Evolutionary conservation across 768 basidiomycete species (phyloP), one percentile per base, ranked within the genome.

Genomic region (Pulveroboletus sp.): DNA sequence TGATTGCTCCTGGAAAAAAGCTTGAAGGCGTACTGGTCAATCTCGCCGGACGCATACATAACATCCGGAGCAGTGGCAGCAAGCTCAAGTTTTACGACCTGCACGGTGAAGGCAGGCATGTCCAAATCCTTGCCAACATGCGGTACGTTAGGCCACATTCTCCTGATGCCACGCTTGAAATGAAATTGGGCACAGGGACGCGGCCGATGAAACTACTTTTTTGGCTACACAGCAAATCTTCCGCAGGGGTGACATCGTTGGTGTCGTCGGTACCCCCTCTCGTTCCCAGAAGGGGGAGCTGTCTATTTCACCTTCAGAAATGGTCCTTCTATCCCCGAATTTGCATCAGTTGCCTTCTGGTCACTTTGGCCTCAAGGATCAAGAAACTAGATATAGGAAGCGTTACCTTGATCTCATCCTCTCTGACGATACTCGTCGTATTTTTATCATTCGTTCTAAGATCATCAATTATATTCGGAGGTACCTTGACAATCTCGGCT

Each of bases 391-490:
- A 39, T 97, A 97, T 77, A 81, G 96, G 71, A 98, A 97, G 85
- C 87, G 96, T 47, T 97, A 98, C 75, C 84, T 99, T 55, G 96
- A 99, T 70, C 83, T 99, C 54, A 96, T 99, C 73, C 78, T 99
- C 69, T 94, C 89, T 69, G 86, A 89, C 36, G 80, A 82, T 57
- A 91, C 92, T 15, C 85, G 96, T 54, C 83, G 84, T 58, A 84
- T 94, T 55, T 99, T 98, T 73, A 73, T 94, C 72, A 87, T 89
- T 26, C 85, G 96, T 53, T 83, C 84, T 67, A 83, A 80, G 62
- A 87, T 96, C 65, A 78, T 99, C 73, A 93, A 92, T 76, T 95
- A 96, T 70, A 73, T 96, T 59, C 83, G 96, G 39, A 86, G 85
- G 57, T 99, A 82, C 80, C 71, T 99, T 49, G 93, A 96, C 67